phyloP scores from a whole-genome alignment of 2,329 filamentous ascomycete species.

The Penicillium decumbens region DNA sequence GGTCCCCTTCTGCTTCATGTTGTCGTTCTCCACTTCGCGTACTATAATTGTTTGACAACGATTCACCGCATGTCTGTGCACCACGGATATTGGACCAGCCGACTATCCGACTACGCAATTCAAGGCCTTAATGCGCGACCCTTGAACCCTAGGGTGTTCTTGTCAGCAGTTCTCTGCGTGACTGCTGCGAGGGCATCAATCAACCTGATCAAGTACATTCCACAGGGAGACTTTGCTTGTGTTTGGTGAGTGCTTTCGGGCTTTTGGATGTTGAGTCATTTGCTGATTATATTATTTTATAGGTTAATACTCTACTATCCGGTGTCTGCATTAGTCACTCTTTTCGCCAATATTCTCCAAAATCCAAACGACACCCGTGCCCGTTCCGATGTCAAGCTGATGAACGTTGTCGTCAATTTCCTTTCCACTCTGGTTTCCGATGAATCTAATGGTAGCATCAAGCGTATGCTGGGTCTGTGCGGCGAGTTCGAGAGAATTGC shows the following conservation, averaged over 20 bases:
- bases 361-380: slow-evolving; percentile 87
- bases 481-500: slow-evolving; percentile 96
- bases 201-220: slow-evolving; percentile 89
- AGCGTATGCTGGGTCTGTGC: slow-evolving; percentile 89
- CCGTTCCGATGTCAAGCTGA: slow-evolving; percentile 80
- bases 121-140: slow-evolving; percentile 87
- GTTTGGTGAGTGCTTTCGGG: slow-evolving; percentile 66
- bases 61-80: slow-evolving; percentile 99
- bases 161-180: slow-evolving; percentile 86
- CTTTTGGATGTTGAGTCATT: neutral
- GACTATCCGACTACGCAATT: slow-evolving; percentile 89
- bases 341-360: slow-evolving; percentile 94
- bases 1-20: slow-evolving; percentile 92
- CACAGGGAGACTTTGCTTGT: slow-evolving; percentile 88
- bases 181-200: slow-evolving; percentile 90
- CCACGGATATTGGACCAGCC: slow-evolving; percentile 95
- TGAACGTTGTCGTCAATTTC: slow-evolving; percentile 91
- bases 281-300: neutral
- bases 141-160: slow-evolving; percentile 89
- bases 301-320: slow-evolving; percentile 94
- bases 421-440: slow-evolving; percentile 84
- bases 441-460: slow-evolving; percentile 82
- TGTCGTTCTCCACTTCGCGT: slow-evolving; percentile 90
- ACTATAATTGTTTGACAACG: slow-evolving; percentile 96
- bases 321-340: slow-evolving; percentile 85